A percentile compares a stretch with the other conserved stretches of the same genome.
These are phyloP conservation scores for Diaporthe sp. DNA, from an alignment of 2,329 filamentous ascomycete species.

Conservation along the genomic window DNA sequence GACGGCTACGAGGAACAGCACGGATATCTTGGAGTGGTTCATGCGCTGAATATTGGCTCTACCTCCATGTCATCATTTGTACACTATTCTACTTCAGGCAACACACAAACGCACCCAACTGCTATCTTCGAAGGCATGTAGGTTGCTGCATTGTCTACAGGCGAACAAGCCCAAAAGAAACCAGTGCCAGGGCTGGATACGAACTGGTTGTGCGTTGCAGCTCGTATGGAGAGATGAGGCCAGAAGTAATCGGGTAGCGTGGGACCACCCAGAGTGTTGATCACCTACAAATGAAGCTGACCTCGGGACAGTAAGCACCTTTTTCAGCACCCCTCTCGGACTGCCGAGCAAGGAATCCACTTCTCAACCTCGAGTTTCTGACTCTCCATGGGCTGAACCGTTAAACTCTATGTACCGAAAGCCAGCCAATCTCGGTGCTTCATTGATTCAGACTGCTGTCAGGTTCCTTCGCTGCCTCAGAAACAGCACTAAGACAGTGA, in stretches of 20 bases:
- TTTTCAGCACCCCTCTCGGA: neutral
- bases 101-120: neutral
- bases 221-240: conserved; percentile 11
- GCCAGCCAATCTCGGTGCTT: neutral
- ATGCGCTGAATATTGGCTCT: neutral
- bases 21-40: neutral
- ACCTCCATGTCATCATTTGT: neutral
- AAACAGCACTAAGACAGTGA: too few species aligned
- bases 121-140: neutral
- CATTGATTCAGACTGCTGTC: neutral
- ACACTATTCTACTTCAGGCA: neutral
- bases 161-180: neutral
- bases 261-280: neutral
- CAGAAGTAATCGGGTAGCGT: neutral
- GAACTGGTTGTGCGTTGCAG: neutral
- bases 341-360: neutral
- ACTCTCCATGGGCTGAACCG: neutral
- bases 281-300: neutral
- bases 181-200: neutral
- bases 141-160: neutral
- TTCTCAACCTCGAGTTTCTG: neutral
- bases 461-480: neutral
- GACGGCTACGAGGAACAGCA: neutral
- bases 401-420: neutral
- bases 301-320: neutral